Conservation (phyloP, 441 rosid species). For the Biscutella laevigata region DNA sequence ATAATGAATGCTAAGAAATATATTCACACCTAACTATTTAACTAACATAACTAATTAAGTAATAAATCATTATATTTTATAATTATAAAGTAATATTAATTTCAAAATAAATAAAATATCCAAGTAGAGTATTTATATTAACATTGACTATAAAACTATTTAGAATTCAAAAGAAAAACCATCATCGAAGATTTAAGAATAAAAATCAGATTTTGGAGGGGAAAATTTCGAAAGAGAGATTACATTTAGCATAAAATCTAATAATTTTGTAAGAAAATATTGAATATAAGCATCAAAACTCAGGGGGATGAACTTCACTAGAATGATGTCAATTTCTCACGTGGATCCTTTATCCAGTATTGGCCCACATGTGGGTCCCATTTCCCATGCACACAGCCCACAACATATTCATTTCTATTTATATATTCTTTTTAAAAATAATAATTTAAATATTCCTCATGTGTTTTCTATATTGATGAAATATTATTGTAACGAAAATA, state of each 20-base stretch:
- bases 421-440: conserved; percentile 5
- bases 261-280: no score
- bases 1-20: no score
- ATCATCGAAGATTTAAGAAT: neutral
- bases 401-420: conserved; percentile 31
- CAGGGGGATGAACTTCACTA: conserved; percentile 66
- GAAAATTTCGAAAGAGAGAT: neutral
- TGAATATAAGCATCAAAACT: conserved; percentile 34
- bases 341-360: conserved; percentile 63
- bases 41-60: no score
- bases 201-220: conserved; percentile 9
- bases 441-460: no score
- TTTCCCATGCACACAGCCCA: conserved; percentile 47
- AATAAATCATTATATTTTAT: no score
- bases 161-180: neutral
- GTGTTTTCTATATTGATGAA: no score
- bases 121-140: no score
- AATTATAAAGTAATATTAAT: no score
- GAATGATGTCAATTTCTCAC: conserved; percentile 52
- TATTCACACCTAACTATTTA: no score
- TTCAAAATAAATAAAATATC: no score
- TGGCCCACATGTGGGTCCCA: conserved; percentile 35
- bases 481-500: no score
- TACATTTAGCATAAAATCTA: conserved; percentile 2
- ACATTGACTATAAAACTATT: neutral